These are phyloP conservation scores for Amanita rimosa DNA, from an alignment of 768 basidiomycete genomes.

Conservation along the genomic window DNA sequence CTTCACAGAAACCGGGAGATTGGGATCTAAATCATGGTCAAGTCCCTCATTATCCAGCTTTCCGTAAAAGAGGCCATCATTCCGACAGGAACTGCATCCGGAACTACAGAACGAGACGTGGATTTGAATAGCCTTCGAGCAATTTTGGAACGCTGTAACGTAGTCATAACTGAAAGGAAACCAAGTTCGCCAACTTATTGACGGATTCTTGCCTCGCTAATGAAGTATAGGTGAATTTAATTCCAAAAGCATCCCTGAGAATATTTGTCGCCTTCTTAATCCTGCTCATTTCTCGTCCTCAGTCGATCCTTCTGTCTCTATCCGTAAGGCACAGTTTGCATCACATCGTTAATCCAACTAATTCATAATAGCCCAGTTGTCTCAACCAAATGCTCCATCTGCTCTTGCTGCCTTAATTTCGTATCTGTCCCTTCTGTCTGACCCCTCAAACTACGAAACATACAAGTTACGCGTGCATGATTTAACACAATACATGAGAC, in stretches of 20 bases:
- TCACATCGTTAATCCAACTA: background rate
- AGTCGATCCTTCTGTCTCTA: conserved; percentile 38
- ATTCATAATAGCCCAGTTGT: conserved; percentile 51
- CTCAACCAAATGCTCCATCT: conserved; percentile 65
- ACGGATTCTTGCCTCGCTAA: background rate
- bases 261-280: conserved; percentile 61
- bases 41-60: conserved; percentile 93
- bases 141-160: conserved; percentile 81
- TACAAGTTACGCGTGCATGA: conserved; percentile 83
- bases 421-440: conserved; percentile 73
- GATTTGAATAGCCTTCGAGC: conserved; percentile 81
- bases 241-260: conserved; percentile 68
- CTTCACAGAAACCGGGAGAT: background rate
- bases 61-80: conserved; percentile 96
- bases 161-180: conserved; percentile 86
- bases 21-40: background rate
- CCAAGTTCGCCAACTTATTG: conserved; percentile 40
- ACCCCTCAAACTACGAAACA: conserved; percentile 67
- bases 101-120: conserved; percentile 71
- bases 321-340: conserved; percentile 30
- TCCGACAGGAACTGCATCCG: conserved; percentile 58
- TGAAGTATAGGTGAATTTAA: conserved; percentile 65
- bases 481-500: conserved; percentile 87
- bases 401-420: conserved; percentile 72
- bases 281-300: conserved; percentile 27